Percentiles rank a stretch among this genome's conserved stretches.
These are phyloP conservation scores for Phytophthora idaei DNA, from an alignment of 352 stramenopile species.

Conservation along the genomic window DNA sequence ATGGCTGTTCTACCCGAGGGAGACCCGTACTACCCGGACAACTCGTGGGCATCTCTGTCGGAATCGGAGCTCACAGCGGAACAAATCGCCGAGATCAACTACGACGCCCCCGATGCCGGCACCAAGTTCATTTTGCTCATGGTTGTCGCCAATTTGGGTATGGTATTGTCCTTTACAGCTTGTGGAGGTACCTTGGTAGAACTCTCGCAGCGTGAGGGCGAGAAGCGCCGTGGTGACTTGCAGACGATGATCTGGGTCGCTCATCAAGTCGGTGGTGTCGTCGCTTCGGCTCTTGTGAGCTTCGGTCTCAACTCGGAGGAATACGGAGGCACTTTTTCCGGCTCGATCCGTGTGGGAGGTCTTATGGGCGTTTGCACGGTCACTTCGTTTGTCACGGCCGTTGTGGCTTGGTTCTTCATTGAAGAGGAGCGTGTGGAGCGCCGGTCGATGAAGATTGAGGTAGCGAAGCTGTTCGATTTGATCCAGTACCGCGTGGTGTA, in stretches of 20 bases:
- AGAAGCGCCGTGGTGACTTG: conserved; percentile 51
- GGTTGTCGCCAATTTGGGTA: conserved; percentile 59
- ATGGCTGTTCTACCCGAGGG: conserved; percentile 45
- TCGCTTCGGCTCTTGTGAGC: conserved; percentile 56
- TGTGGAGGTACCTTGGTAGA: conserved; percentile 61
- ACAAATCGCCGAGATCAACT: conserved; percentile 53
- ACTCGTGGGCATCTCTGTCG: conserved; percentile 32
- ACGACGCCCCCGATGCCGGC: conserved; percentile 45
- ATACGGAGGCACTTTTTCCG: conserved; percentile 60
- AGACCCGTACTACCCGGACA: conserved; percentile 64
- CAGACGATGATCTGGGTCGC: conserved; percentile 66
- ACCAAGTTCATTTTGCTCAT: conserved; percentile 64
- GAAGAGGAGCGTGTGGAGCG: conserved; percentile 40
- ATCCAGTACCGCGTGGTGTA: conserved; percentile 62
- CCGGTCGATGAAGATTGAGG: conserved; percentile 29
- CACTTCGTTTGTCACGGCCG: conserved; percentile 39
- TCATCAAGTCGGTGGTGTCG: conserved; percentile 38
- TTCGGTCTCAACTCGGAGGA: conserved; percentile 61
- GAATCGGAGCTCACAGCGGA: conserved; percentile 41
- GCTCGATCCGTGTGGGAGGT: conserved; percentile 53
- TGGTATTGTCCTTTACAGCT: conserved; percentile 57
- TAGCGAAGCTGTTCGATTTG: conserved; percentile 53
- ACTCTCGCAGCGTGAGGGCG: conserved; percentile 60
- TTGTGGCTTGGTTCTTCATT: conserved; percentile 60
- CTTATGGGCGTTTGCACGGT: conserved; percentile 53